Conservation (phyloP, 306 rosid genomes). For the Ormosia emarginata region DNA sequence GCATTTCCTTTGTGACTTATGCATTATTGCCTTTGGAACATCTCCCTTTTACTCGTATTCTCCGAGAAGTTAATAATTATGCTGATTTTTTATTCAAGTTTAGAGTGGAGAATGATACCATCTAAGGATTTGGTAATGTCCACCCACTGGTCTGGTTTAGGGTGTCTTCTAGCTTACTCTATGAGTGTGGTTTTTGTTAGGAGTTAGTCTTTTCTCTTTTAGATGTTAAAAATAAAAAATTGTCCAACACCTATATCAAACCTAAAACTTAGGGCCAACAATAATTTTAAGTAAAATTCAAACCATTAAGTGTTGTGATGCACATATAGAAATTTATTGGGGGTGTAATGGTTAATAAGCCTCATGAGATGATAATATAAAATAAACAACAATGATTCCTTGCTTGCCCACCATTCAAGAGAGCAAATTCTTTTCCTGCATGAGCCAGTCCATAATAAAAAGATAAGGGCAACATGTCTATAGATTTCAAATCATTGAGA, state of each 20-base stretch:
- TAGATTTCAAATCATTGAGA: neutral
- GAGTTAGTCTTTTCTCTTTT: too few relatives aligned
- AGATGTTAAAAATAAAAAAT: too few relatives aligned
- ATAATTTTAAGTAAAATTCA: neutral
- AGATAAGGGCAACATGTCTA: neutral
- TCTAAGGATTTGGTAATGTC: too few relatives aligned
- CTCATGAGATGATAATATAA: constrained; percentile 13
- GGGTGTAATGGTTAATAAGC: neutral
- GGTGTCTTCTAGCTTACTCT: too few relatives aligned
- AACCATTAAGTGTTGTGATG: neutral
- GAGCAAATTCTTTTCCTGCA: constrained; percentile 12
- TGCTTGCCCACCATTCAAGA: constrained; percentile 26
- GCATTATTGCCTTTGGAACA: too few relatives aligned
- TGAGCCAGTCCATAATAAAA: neutral
- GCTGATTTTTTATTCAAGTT: too few relatives aligned
- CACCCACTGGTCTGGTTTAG: too few relatives aligned
- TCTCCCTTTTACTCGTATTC: too few relatives aligned
- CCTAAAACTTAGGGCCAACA: neutral
- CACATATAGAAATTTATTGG: neutral
- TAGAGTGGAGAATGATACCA: too few relatives aligned
- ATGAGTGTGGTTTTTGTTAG: too few relatives aligned
- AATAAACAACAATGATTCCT: constrained; percentile 24
- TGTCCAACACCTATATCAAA: neutral
- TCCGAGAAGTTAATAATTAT: too few relatives aligned
- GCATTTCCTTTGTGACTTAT: too few relatives aligned